Evolutionary conservation across 1,284 basidiomycete genomes (phyloP), one percentile per base, ranked within the genome.

Genomic region (Paramarasmius palmivorus): DNA sequence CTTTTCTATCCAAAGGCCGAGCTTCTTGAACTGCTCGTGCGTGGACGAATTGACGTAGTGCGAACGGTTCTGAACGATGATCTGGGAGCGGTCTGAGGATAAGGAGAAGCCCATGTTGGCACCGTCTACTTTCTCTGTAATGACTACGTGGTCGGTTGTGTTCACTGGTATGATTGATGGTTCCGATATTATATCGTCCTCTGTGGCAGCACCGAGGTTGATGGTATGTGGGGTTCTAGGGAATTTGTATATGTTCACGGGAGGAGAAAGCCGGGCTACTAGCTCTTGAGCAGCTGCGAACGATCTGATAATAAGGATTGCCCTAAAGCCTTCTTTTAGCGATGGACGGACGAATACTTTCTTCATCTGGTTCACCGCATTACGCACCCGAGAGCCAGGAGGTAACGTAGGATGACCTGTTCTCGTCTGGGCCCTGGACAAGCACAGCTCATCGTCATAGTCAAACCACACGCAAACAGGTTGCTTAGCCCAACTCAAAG

Each of bases 81-180:
- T 71, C n/a, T 68, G 68, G 14, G 67, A 65, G 17, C 75, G 66
- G 59, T 77, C 74, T 3, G 70, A 63, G 4, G 78, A 79, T 26
- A 86, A 72, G 20, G 81, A 82, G 63, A 87, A 78, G 4, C 82
- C 84, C 76, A 86, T 79, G 65, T 87, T 86, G 25, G 83, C 82
- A 7, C 84, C 84, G 65, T 86, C 84, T 37, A 86, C 73, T 61
- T 86, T 86, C 61, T 86, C 84, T 3, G 83, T 84, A 59, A 86
- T 73, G 17, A 80, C 68, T 44, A 81, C 69, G 45, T 66, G 60
- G 58, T 49, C 41, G 49, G 34, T 20, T 56, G 59, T 44, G 50
- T 50, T n/a, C 39, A 41, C 48, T 26, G 12, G 53, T 22, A 23
- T 44, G 50, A 51, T n/a, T 12, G 39, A 39, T 34, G 56, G 61